Evolutionary conservation across 805 yeast genomes (phyloP), one percentile per base, ranked within the genome.

Genomic region (Saturnispora bothae): DNA sequence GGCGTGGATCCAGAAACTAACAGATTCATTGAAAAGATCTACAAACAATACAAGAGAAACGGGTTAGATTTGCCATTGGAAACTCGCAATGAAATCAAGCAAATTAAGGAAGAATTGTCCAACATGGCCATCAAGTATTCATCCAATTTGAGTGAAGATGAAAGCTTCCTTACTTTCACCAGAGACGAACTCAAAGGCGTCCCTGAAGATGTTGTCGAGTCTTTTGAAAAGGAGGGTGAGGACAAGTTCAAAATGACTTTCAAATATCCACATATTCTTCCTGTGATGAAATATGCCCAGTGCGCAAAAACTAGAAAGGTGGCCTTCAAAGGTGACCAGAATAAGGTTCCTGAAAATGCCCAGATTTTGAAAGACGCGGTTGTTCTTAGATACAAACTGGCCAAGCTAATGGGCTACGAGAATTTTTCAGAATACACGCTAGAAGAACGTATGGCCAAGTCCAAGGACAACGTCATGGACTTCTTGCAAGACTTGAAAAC

Each of bases 361-460:
- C 70, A 64, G 0, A 56, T 83, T 29, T 65, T 84, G 36, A 55
- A 61, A 15, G 67, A 77, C 41, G 76, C 88, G 6, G 69, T 84
- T 36, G 61, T 66, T 46, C 49, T 77, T 38, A 71, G 95, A 52
- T 71, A 69, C 25, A 60, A 78, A 48, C 59, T 78, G 40, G 85
- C 94, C 2, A 52, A 68, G 31, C 42, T 71, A 6, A 63, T 83
- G 50, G 92, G 86, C 16, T 84, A 79, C 57, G 57, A 68, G 7
- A 73, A 72, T 40, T 84, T 71, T 56, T 76, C 92, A 1, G 80
- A 77, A 38, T 83, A 70, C 52, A 71, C 76, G 25, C 65, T 84
- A 46, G 89, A 83, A 45, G 79, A 76, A 38, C 71, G 85, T 54
- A 79, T 84, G 88, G 94, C 94, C 30, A 80, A 83, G 51, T 66